Evolutionary conservation across 2,329 filamentous ascomycete species (phyloP), one percentile per base, ranked within the genome.

Genomic region (Rachicladosporium sp.): DNA sequence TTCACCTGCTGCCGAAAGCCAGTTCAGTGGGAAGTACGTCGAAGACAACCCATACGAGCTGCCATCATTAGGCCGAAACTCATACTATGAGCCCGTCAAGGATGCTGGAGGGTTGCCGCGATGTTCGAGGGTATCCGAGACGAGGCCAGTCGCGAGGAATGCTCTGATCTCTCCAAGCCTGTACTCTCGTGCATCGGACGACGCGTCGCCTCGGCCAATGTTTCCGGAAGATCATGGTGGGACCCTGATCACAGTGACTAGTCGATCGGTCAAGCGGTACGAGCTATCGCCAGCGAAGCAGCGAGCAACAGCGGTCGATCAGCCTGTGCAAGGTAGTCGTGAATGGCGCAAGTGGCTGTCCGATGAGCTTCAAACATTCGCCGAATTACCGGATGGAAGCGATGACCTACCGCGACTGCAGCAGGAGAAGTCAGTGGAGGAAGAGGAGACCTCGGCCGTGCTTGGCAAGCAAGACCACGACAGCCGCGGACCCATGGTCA

Each of bases 281-380:
- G 54, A 61, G 10, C 53, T 60, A 21, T 57, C 57, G 5, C 50
- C 52, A 5, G 36, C 47, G 8, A 56, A 54, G 43, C 15, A 30
- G 3, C 13, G 10, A 5, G 12, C 6, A 11, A 33, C 30, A 31
- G 8, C 37, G 11, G 36, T 36, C 29, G 33, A 40, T 15, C 9
- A 45, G 46, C 19, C 56, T 46, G 9, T 46, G 46, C 13, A 55
- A 48, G 37, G 60, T 50, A 67, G 66, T 46, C 52, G 53, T 23
- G 66, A 69, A 30, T 69, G 66, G 66, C 64, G 62, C 29, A 57
- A 56, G 8, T 69, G 66, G 66, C 48, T 69, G 2, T 64, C 61
- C 2, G 59, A 62, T 37, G 65, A 69, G 44, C 23, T 27, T 7
- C 23, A 27, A 6, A 19, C 15, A 19, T 19, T 19, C 15, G 15